These are phyloP conservation scores for Protomyces arabidopsidicola DNA, from an alignment of 1,139 yeast genomes.

Conservation along the genomic window DNA sequence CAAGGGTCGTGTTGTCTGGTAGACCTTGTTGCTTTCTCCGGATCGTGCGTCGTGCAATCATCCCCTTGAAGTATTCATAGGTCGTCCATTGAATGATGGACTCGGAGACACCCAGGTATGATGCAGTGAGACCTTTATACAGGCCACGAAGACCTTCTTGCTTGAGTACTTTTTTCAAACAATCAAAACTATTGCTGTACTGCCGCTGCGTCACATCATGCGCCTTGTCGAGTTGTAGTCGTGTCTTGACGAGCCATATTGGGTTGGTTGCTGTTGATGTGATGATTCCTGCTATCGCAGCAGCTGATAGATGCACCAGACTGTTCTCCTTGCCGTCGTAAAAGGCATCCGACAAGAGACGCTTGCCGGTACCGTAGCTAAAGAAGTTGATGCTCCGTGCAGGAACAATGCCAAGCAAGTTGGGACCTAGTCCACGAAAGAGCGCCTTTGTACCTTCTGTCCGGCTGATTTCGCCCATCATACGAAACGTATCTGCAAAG, in stretches of 20 bases:
- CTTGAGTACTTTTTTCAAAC: slow-evolving; percentile 61
- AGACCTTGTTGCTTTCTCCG: slow-evolving; percentile 32
- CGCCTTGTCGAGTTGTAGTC: slow-evolving; percentile 78
- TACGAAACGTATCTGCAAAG: slow-evolving; percentile 63
- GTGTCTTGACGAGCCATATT: slow-evolving; percentile 95
- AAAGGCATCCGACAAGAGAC: slow-evolving; percentile 57
- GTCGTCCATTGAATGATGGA: slow-evolving; percentile 94
- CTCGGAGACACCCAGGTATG: slow-evolving; percentile 90
- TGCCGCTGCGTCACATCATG: slow-evolving; percentile 43
- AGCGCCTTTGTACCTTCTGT: slow-evolving; percentile 80
- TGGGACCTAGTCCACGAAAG: slow-evolving; percentile 94
- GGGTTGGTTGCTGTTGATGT: slow-evolving; percentile 99
- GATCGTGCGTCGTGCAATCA: slow-evolving; percentile 54
- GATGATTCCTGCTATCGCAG: slow-evolving; percentile 89
- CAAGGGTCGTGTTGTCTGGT: slow-evolving; percentile 48
- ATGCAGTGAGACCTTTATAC: slow-evolving; percentile 86
- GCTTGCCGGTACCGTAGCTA: slow-evolving; percentile 90
- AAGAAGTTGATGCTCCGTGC: slow-evolving; percentile 95
- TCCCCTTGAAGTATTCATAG: slow-evolving; percentile 85
- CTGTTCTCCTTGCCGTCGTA: slow-evolving; percentile 74
- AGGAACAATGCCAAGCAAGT: slow-evolving; percentile 96
- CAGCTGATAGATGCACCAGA: slow-evolving; percentile 79
- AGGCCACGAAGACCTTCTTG: slow-evolving; percentile 77
- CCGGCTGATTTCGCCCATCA: slow-evolving; percentile 50
- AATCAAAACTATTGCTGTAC: slow-evolving; percentile 82